Conservation (phyloP, 163 green algal species). For the Prototheca stagnorum region DNA sequence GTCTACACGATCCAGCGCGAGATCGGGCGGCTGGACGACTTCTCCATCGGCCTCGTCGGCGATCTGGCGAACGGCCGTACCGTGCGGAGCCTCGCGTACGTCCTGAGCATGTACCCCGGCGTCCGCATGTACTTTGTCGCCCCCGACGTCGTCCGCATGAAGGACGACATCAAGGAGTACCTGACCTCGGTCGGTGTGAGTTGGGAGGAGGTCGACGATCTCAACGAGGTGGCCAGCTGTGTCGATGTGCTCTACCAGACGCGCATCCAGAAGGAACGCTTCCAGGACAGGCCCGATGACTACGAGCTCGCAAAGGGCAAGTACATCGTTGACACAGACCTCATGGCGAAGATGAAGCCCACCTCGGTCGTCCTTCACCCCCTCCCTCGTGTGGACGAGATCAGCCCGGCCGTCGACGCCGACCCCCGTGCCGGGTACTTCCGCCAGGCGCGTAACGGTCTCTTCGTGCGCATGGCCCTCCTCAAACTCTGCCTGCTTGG, state of each 20-base stretch:
- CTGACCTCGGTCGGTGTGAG: constrained; percentile 49
- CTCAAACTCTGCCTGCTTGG: constrained; percentile 63
- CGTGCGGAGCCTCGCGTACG: constrained; percentile 64
- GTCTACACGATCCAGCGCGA: constrained; percentile 95
- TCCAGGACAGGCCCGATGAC: constrained; percentile 63
- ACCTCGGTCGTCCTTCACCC: constrained; percentile 91
- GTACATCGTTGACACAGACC: constrained; percentile 81
- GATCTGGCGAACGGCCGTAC: constrained; percentile 87
- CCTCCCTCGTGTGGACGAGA: constrained; percentile 92
- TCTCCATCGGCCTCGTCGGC: constrained; percentile 81
- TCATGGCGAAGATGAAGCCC: constrained; percentile 66
- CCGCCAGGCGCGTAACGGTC: constrained; percentile 87
- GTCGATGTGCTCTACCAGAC: constrained; percentile 88
- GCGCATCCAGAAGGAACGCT: constrained; percentile 95
- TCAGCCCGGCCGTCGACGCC: constrained; percentile 67
- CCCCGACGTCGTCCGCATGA: constrained; percentile 69
- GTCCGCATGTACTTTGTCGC: constrained; percentile 91
- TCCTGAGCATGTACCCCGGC: constrained; percentile 61
- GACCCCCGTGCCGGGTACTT: constrained; percentile 96
- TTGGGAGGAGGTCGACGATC: constrained; percentile 75
- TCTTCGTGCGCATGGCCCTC: constrained; percentile 94
- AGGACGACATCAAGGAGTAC: constrained; percentile 89
- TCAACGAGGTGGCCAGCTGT: constrained; percentile 29
- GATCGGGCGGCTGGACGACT: constrained; percentile 69
- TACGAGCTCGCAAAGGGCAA: constrained; percentile 66